Base-by-base conservation (phyloP, 1,284 basidiomycete genomes). In the Volvariella surrecta region DNA sequence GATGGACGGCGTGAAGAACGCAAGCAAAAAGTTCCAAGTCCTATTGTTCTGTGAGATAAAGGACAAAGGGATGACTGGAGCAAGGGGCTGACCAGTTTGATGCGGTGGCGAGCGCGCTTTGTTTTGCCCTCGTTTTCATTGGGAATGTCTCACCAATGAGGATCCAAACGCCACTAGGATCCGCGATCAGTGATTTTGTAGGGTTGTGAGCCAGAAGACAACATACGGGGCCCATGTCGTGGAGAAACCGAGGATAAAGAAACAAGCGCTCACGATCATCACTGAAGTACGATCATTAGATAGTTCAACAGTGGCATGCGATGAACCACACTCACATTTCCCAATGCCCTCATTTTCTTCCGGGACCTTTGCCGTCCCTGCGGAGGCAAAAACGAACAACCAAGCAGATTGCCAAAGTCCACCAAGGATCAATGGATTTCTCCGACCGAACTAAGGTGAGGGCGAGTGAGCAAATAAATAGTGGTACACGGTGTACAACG, bases 181-280 rank as follows among this genome's bases (percentile, higher is more conserved):
- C 6, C 18, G 3, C 7, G n/a, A 8, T 31, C 4, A 7, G 10
- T 22, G 13, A 18, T n/a, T n/a, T 10, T 15, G 2, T 9, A 32
- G 13, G 19, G 8, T 9, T 4, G 22, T 13, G n/a, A n/a, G 15
- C 30, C 9, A 15, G 9, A 4, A 8, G 9, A 16, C 9, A 7
- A 57, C 64, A 49, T 48, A 71, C 62, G 78, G 76, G 22, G 73
- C 79, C 82, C 83, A 89, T 16, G 85, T 87, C 60, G 70, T 78
- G 1, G 86, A 83, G 55, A 81, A 89, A 10, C 82, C 84, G 22
- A 82, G 59, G 55, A 89, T 89, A 64, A 89, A 89, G 55, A 90
- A 54, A 55, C 82, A 88, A 0, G 84, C 80, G n/a, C 76, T 70
- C 50, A 85, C 74, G 51, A 89, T 88, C 76, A 89, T 82, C 17